A percentile compares a stretch with the other conserved stretches of the same genome.
Conservation (phyloP, 2,329 filamentous ascomycete genomes). For the Aspergillus sp. region DNA sequence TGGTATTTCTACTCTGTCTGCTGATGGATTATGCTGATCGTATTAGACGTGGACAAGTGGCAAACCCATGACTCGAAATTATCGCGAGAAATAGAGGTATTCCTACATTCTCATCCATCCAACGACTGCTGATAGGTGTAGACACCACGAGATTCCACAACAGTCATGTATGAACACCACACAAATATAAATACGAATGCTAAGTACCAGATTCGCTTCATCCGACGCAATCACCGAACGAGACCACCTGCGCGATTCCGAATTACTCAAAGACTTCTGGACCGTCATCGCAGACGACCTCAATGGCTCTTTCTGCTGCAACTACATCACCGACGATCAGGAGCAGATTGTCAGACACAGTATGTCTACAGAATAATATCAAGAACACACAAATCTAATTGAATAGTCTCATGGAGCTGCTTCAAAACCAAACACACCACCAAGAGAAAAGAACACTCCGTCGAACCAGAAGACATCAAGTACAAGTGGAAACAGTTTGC, state of each 20-base stretch:
- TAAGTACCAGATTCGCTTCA: not conserved
- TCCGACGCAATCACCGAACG: not conserved
- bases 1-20: too few relatives aligned
- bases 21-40: too few relatives aligned
- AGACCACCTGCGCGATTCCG: not conserved
- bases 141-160: not conserved
- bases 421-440: not conserved
- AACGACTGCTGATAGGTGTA: too few relatives aligned
- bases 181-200: slow-evolving; percentile 27
- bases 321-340: not conserved
- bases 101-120: too few relatives aligned
- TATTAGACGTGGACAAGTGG: too few relatives aligned
- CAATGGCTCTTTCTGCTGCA: slow-evolving; percentile 9
- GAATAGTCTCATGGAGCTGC: not conserved
- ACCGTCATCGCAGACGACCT: slow-evolving; percentile 61
- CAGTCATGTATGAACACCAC: slow-evolving; percentile 55
- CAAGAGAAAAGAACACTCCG: not conserved
- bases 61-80: too few relatives aligned
- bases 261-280: not conserved
- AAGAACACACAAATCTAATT: not conserved
- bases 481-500: slow-evolving; percentile 2
- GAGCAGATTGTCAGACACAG: not conserved
- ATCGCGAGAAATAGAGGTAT: too few relatives aligned
- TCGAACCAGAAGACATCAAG: not conserved
- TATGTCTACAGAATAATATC: not conserved